A percentile compares a stretch with the other conserved stretches of the same genome.
Evolutionary conservation across 768 basidiomycete species (phyloP).

Genomic region (Mrakia blollopis): DNA sequence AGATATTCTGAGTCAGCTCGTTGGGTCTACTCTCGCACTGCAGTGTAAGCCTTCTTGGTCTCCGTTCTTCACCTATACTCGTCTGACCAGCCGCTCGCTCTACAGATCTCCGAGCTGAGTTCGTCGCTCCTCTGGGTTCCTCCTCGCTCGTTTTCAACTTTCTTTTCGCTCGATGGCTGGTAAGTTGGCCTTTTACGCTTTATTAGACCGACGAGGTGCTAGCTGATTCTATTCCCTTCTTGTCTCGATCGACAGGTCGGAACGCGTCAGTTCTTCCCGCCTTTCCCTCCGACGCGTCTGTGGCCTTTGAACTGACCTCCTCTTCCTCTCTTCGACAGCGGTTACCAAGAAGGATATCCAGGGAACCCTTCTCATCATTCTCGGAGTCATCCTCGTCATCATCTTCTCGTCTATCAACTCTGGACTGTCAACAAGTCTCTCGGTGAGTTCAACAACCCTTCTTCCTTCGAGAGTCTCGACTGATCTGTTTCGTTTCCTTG

Average conservation of each 20-base stretch:
- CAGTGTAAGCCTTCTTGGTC: neutral
- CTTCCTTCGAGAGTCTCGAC: neutral
- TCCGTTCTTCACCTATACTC: too few species aligned
- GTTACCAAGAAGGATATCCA: constrained; percentile 22
- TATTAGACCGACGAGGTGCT: too few species aligned
- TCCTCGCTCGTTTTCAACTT: constrained; percentile 30
- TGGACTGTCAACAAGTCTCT: constrained; percentile 27
- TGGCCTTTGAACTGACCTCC: neutral
- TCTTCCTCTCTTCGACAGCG: neutral
- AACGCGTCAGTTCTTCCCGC: constrained; percentile 9
- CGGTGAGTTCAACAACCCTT: neutral
- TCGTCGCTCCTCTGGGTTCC: constrained; percentile 21
- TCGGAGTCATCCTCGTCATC: constrained; percentile 29
- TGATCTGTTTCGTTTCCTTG: neutral
- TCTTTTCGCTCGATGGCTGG: constrained; percentile 22
- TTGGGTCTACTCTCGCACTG: constrained; percentile 25
- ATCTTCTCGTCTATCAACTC: constrained; percentile 29
- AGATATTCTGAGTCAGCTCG: constrained; percentile 19
- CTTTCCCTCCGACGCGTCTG: neutral
- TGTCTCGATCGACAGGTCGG: constrained; percentile 3
- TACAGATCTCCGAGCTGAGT: constrained; percentile 22
- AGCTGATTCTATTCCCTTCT: neutral
- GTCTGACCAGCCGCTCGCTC: too few species aligned
- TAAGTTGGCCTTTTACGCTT: neutral
- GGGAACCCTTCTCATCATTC: constrained; percentile 24